Evolutionary conservation across 2,329 filamentous ascomycete species (phyloP), one percentile per base, ranked within the genome.

Genomic region (Colletotrichum australisinense): DNA sequence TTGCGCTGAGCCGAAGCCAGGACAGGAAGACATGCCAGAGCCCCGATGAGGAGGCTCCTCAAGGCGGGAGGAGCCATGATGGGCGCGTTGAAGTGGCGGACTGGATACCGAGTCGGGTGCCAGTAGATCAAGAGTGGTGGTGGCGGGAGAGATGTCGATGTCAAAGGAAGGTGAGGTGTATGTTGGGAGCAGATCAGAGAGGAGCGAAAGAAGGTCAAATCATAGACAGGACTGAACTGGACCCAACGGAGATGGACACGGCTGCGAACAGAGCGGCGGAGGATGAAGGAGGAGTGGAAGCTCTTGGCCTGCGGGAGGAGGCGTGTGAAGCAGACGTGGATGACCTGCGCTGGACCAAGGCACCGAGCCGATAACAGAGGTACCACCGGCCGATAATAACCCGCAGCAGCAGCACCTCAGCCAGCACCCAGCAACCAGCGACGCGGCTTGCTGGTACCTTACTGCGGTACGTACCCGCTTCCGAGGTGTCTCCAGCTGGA

Each of bases 1-100:
- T 92, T 92, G 75, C 76, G 81, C 79, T 84, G 87, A 53, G 79
- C 84, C 55, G 81, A 80, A 24, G 80, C 81, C 19, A 84, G 77
- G 72, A 81, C 81, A 72, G 85, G 83, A 79, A 88, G 78, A 75
- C 82, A 81, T 28, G 78, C 77, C 76, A 87, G 79, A 72, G 81
- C 81, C 75, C 83, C 83, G 64, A 84, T 63, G 69, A 84, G 79
- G 74, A 86, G 78, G 76, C 81, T 81, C 78, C 81, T 82, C 74
- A 80, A 77, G 69, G 80, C 76, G 72, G 75, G 79, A 76, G 78
- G 78, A 79, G 83, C 82, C 86, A 88, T 88, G 74, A 55, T 55
- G 67, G 69, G 55, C 66, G 58, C 60, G n/a, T 58, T 53, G 12
- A 55, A 58, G 53, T 56, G 38, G 59, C 52, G 64, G 26, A 57